Base-by-base conservation (phyloP, 331 rosid genomes). In the Cydonia oblonga region DNA sequence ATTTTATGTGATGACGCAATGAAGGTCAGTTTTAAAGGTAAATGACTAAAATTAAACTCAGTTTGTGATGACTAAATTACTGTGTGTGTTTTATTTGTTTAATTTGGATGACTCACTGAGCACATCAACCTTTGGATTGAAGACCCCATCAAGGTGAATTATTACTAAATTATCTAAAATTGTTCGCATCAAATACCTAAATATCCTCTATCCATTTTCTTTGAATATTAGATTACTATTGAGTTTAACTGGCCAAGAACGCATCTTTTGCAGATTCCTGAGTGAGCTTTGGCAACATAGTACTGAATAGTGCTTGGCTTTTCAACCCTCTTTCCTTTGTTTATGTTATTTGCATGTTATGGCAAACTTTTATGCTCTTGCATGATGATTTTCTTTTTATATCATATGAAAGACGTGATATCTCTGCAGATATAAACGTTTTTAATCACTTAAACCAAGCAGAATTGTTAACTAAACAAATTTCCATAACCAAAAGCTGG, bases 1-100 rank as follows among this genome's bases (percentile, higher is more conserved):
- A 78, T 81, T 68, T 82, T 58, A 76, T 81, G 33, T 73, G 74
- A 70, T 87, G 91, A 87, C 85, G 93, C 77, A 83, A 79, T 22
- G 88, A 82, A 76, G 40, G 75, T 35, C 67, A 86, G 93, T 81
- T 90, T 79, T 76, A 84, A 87, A 90, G 42, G 89, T 64, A 68
- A 81, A 62, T 53, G 53, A 72, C 53, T 68, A 38, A 75, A 66
- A 75, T 29, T 71, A 58, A 71, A 72, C 72, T 75, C 29, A 76
- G 76, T 70, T 68, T 65, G 73, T 68, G 64, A 79, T 72, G 68
- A 38, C 42, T 38, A 38, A 38, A 75, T 72, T 70, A 72, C 71
- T 67, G 70, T 38, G 42, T 69, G 22, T 11, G 28, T 18, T 56
- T 22, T 22, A 22, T 23, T 57, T 20, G 25, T 18, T 18, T 18